Percentiles rank a stretch among this genome's conserved stretches.
These are phyloP conservation scores for Amylostereum chailletii DNA, from an alignment of 1,284 basidiomycete species.

Conservation along the genomic window DNA sequence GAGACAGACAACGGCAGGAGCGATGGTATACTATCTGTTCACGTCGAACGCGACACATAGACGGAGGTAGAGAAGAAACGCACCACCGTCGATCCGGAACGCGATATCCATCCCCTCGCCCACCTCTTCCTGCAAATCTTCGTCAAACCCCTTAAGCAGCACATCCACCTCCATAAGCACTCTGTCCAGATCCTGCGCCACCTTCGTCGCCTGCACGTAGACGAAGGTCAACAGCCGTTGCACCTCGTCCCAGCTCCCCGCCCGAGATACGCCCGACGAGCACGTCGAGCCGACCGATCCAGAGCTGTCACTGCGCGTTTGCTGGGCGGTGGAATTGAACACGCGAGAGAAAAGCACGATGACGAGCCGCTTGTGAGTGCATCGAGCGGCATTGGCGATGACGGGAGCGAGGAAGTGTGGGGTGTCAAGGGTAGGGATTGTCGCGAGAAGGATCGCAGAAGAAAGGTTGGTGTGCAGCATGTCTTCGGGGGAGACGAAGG, in stretches of 20 bases:
- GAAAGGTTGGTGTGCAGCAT: conserved; percentile 14
- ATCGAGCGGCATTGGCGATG: conserved; percentile 38
- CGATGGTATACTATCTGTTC: conserved; percentile 13
- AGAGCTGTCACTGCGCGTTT: background rate
- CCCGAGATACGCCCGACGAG: conserved; percentile 33
- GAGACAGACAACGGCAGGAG: conserved; percentile 11
- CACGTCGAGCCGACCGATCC: background rate
- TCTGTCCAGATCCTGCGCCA: conserved; percentile 56
- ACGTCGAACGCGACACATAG: background rate
- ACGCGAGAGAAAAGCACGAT: conserved; percentile 54
- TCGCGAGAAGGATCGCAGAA: conserved; percentile 42
- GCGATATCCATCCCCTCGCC: conserved; percentile 31
- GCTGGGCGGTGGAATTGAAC: conserved; percentile 30
- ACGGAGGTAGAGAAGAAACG: background rate
- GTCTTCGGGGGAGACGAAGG: no score
- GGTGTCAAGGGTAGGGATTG: conserved; percentile 35
- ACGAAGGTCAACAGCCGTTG: conserved; percentile 64
- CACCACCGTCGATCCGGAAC: conserved; percentile 41
- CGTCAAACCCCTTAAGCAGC: conserved; percentile 42
- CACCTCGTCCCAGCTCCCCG: conserved; percentile 46
- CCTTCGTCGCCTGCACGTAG: conserved; percentile 66
- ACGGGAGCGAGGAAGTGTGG: conserved; percentile 46
- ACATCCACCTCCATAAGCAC: conserved; percentile 66
- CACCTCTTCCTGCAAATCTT: conserved; percentile 22
- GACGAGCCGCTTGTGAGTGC: conserved; percentile 40